Evolutionary conservation across 306 rosid genomes (phyloP), one percentile per base, ranked within the genome.

Genomic region (Medicago lupulina): DNA sequence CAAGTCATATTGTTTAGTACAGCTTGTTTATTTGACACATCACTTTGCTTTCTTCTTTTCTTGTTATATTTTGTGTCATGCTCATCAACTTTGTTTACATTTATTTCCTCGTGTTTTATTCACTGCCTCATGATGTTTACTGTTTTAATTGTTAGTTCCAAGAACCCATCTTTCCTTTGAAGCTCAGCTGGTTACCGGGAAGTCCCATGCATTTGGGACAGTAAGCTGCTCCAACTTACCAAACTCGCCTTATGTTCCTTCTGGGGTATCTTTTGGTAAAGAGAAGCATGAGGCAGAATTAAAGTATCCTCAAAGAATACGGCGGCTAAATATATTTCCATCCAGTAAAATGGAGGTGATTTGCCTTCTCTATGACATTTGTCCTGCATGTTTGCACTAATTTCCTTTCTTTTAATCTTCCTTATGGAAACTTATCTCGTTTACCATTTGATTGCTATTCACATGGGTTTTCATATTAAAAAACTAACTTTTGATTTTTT

Each of bases 91-190:
- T 55, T 59, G 16, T 43, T 76, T 59, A 19, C 73, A 21, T 76
- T 74, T 46, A 58, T 61, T 43, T 64, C 28, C 25, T 19, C 43
- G 65, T 69, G 67, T 70, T 64, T 50, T 17, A 9, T 79, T 81
- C 75, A 19, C 53, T 61, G 7, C 43, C 59, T 90, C 73, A 78
- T 82, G 71, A 67, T 39, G 62, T 79, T 17, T 67, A 9, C 31
- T 68, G 53, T 75, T 80, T 83, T 67, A 44, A 70, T 81, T 85
- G 86, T 69, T 81, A 95, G 99, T 90, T 84, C 97, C 97, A 39
- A 90, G 97, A 78, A 93, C 97, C 75, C 99, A 95, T 86, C 93
- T 95, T 78, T 89, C 93, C 71, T 95, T 95, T 86, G 99, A 95
- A 90, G 97, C 97, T 70, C 97, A 95, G 82, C 85, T 95, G 59